Evolutionary conservation across 2,329 filamentous ascomycete species (phyloP), one percentile per base, ranked within the genome.

Genomic region (Cercospora nicotianae): DNA sequence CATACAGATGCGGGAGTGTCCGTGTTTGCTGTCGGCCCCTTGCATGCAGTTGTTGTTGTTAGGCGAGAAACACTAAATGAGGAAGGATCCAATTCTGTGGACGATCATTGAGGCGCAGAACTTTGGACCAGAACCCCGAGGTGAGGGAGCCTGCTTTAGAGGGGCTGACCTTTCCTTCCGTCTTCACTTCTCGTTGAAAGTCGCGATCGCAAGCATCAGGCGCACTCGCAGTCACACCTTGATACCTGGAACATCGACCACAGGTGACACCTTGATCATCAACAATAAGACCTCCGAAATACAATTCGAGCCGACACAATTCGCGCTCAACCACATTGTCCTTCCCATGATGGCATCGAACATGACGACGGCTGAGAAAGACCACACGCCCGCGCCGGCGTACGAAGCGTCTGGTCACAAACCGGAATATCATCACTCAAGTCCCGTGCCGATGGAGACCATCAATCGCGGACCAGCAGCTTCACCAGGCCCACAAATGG

Each of bases 401-500:
- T 64, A 64, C 16, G 45, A 63, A 28, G 28, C 61, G 10, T 48
- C 60, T n/a, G 36, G 5, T 7, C 61, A 53, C 18, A 20, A 16
- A 16, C 20, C 48, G 1, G 48, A 39, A 36, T 13, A n/a, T 7
- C 18, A 10, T 3, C 18, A 45, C 26, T 7, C 45, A 1, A 51
- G 48, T 26, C 45, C 45, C 3, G 30, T 36, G 45, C 42, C 45
- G 1, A 55, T 36, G 16, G 61, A 63, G 30, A 63, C 61, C n/a
- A 63, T 63, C 62, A 64, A 64, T 10, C 31, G 51, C 33, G 20
- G 33, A 13, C 31, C 42, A 20, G 61, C 48, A 33, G 51, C 31
- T 7, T 39, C 48, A 2, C 59, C 57, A 9, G 66, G 58, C 5
- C 66, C 66, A 18, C 66, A 65, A 51, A 68, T 66, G 67, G 30